These are phyloP conservation scores for Bassia scoparia DNA, from an alignment of 148 eudicot genomes.

Conservation along the genomic window DNA sequence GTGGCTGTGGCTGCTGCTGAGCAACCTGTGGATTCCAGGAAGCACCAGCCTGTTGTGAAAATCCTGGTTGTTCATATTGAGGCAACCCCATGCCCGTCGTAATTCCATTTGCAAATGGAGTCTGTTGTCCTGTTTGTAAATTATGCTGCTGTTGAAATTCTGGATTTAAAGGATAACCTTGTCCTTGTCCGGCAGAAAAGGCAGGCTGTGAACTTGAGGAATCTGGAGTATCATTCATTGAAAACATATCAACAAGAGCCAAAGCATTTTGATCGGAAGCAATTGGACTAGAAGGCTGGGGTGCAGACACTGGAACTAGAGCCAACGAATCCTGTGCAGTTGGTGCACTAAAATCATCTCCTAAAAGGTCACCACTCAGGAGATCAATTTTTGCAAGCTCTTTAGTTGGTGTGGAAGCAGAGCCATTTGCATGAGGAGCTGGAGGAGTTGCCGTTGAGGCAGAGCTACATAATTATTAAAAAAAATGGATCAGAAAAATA, in stretches of 20 bases:
- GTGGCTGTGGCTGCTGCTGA: slow-evolving; percentile 61
- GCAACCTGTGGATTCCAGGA: slow-evolving; percentile 66
- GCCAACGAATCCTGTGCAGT: slow-evolving; percentile 57
- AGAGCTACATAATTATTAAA: slow-evolving; percentile 42
- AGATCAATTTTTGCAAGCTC: slow-evolving; percentile 63
- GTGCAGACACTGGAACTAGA: slow-evolving; percentile 73
- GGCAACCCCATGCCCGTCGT: slow-evolving; percentile 40
- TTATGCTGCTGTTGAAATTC: slow-evolving; percentile 67
- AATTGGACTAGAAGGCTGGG: slow-evolving; percentile 61
- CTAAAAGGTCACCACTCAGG: slow-evolving; percentile 61
- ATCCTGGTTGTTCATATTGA: slow-evolving; percentile 53
- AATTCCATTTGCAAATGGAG: slow-evolving; percentile 55
- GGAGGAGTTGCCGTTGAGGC: slow-evolving; percentile 45
- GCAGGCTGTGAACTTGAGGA: slow-evolving; percentile 33
- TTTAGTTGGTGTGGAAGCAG: slow-evolving; percentile 44
- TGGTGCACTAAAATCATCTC: slow-evolving; percentile 63
- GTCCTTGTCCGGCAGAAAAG: slow-evolving; percentile 48
- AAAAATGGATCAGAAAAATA: background rate
- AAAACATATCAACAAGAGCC: slow-evolving; percentile 83
- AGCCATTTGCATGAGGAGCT: slow-evolving; percentile 52
- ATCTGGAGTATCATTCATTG: slow-evolving; percentile 32
- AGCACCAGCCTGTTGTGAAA: slow-evolving; percentile 44
- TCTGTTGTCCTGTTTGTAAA: slow-evolving; percentile 45
- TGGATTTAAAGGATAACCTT: slow-evolving; percentile 43
- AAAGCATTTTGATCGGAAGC: slow-evolving; percentile 70